Evolutionary conservation across 495 filamentous ascomycete species (phyloP), one percentile per base, ranked within the genome.

Genomic region (Haplographium delicatum): DNA sequence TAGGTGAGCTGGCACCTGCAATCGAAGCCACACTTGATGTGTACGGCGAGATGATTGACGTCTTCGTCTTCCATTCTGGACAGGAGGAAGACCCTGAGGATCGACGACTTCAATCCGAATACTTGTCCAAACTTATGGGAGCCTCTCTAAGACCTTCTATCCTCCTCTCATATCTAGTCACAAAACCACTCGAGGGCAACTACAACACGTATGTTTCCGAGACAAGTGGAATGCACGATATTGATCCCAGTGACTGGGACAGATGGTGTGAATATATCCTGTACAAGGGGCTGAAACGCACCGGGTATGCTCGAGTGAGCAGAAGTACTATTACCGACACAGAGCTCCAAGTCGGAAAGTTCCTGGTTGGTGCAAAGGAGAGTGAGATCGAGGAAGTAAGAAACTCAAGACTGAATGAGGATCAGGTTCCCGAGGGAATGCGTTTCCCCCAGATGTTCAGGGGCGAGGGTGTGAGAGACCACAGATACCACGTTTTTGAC

Each of bases 251-350:
- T 11, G 94, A 99, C 62, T 95, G 89, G 89, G 93, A 98, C 68
- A 72, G 94, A 49, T 99, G 94, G 94, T 99, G 94, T 70, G 93
- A 99, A 72, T 99, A 99, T 62, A 93, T 99, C 55, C 73, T 99
- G 44, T 99, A 86, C 73, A 95, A 96, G 72, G 84, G 83, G 9
- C 66, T 99, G 44, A 85, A 83, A 65, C 75, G 91, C 54, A 84
- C 84, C 2, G 94, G 89, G 6, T 98, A 97, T 64, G 93, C 93
- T 11, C 76, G 93, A 56, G 82, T 98, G 28, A 91, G 85, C 51
- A 71, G 93, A 58, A 81, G 83, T 53, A 94, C 87, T 0, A 96
- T 99, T 60, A 99, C 93, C 20, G 93, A 99, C 66, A 99, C 93
- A 3, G 93, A 99, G 69, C 76, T 99, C 53, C 93, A 99, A 79